A percentile compares a stretch with the other conserved stretches of the same genome.
phyloP scores from a whole-genome alignment of 208 protist species.

The Dictyostelium gargantuum region DNA sequence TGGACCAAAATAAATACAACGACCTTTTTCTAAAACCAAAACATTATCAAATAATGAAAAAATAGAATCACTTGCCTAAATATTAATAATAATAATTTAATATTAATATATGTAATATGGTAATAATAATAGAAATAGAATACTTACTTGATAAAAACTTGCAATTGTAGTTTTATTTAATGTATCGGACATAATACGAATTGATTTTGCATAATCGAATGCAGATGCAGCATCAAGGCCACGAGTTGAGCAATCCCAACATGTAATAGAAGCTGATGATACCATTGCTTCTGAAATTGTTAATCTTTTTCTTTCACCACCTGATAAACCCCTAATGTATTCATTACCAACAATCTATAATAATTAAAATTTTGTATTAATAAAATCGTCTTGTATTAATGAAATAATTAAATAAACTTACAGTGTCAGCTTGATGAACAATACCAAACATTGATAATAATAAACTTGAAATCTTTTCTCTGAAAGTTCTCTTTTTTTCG shows the following conservation, averaged over 20 bases:
- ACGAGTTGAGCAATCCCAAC: conserved; percentile 58
- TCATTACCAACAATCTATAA: conserved; percentile 57
- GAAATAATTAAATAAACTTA: neutral
- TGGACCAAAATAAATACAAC: conserved; percentile 59
- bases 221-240: conserved; percentile 55
- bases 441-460: conserved; percentile 60
- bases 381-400: neutral
- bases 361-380: neutral
- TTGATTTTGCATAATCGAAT: conserved; percentile 57
- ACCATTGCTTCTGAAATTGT: conserved; percentile 65
- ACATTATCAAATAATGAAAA: conserved; percentile 48
- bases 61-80: conserved; percentile 46
- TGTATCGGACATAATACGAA: conserved; percentile 61
- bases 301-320: conserved; percentile 56
- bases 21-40: neutral
- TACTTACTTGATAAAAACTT: conserved; percentile 59
- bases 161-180: conserved; percentile 52
- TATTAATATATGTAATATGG: too few species aligned
- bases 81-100: too few species aligned
- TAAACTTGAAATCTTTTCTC: conserved; percentile 50
- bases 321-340: conserved; percentile 52
- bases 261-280: conserved; percentile 9
- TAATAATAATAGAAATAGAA: too few species aligned
- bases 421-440: conserved; percentile 28
- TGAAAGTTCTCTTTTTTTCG: conserved; percentile 27